These are phyloP conservation scores for Citropsis articulata DNA, from an alignment of 345 rosid genomes.

Conservation along the genomic window DNA sequence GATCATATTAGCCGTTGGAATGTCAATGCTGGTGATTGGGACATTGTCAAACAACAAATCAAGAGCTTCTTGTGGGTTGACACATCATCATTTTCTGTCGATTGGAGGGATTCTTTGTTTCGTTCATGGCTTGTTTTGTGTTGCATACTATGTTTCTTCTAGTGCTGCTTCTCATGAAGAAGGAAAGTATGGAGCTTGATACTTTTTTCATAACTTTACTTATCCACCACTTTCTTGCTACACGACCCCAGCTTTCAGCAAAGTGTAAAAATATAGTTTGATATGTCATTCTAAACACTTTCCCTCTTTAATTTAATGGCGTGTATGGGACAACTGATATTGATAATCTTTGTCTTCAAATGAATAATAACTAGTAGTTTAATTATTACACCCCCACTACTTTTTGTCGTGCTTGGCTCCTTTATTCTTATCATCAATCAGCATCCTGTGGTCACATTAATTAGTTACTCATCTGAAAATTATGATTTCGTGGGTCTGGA, in stretches of 20 bases:
- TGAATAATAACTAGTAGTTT: neutral
- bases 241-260: neutral
- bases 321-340: neutral
- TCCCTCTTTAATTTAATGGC: neutral
- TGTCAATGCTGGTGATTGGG: constrained; percentile 74
- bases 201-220: neutral
- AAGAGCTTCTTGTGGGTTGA: constrained; percentile 76
- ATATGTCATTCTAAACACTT: neutral
- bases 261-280: neutral
- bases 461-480: neutral
- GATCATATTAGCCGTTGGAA: constrained; percentile 73
- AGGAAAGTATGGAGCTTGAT: constrained; percentile 34
- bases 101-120: constrained; percentile 89
- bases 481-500: neutral
- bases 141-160: constrained; percentile 82
- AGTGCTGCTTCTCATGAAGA: constrained; percentile 48
- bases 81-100: constrained; percentile 83
- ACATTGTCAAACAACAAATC: constrained; percentile 72
- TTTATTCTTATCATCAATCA: neutral
- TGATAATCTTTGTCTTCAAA: neutral
- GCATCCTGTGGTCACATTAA: neutral
- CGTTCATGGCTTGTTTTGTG: constrained; percentile 75
- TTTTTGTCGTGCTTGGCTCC: neutral
- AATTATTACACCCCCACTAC: neutral
- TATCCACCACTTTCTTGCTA: constrained; percentile 1